Percentiles rank a stretch among this genome's conserved stretches.
Conservation (phyloP, 2,329 filamentous ascomycete species). For the Magnaporthales sp. region DNA sequence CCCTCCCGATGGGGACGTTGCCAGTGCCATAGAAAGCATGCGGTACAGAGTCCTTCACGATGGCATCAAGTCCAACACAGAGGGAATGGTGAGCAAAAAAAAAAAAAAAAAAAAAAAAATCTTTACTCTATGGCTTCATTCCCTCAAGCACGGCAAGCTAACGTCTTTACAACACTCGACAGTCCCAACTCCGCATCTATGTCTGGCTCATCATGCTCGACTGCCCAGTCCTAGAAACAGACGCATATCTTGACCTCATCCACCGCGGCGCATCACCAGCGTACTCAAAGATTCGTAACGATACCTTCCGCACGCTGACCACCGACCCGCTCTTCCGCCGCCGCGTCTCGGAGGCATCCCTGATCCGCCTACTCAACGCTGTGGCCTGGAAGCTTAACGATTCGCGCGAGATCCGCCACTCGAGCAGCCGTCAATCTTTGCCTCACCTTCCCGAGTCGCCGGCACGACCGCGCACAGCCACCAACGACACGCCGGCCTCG, state of each 20-base stretch:
- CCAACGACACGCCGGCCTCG: slow-evolving; percentile 29
- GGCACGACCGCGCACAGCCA: slow-evolving; percentile 38
- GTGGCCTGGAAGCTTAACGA: slow-evolving; percentile 92
- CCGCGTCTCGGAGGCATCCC: slow-evolving; percentile 86
- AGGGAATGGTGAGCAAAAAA: slow-evolving; percentile 66
- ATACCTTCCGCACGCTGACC: slow-evolving; percentile 92
- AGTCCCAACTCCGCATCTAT: slow-evolving; percentile 92
- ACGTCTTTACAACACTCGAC: slow-evolving; percentile 7
- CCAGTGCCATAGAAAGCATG: slow-evolving; percentile 58
- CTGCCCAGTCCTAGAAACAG: slow-evolving; percentile 73
- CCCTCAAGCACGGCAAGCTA: not conserved
- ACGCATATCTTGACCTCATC: slow-evolving; percentile 81
- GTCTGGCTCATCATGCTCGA: slow-evolving; percentile 93
- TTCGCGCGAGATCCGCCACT: slow-evolving; percentile 37
- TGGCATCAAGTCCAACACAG: slow-evolving; percentile 65
- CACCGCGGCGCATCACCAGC: slow-evolving; percentile 90
- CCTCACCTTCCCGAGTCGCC: slow-evolving; percentile 12
- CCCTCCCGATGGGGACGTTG: slow-evolving; percentile 61
- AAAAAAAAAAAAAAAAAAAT: no score
- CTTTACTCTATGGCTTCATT: not conserved
- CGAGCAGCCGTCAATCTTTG: slow-evolving; percentile 15
- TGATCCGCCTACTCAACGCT: slow-evolving; percentile 90
- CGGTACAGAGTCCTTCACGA: slow-evolving; percentile 67
- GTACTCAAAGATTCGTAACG: slow-evolving; percentile 96
- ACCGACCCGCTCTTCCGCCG: slow-evolving; percentile 96